Percentiles rank a stretch among this genome's conserved stretches.
Conservation (phyloP, 2,329 filamentous ascomycete species). For the Fusarium sp. region DNA sequence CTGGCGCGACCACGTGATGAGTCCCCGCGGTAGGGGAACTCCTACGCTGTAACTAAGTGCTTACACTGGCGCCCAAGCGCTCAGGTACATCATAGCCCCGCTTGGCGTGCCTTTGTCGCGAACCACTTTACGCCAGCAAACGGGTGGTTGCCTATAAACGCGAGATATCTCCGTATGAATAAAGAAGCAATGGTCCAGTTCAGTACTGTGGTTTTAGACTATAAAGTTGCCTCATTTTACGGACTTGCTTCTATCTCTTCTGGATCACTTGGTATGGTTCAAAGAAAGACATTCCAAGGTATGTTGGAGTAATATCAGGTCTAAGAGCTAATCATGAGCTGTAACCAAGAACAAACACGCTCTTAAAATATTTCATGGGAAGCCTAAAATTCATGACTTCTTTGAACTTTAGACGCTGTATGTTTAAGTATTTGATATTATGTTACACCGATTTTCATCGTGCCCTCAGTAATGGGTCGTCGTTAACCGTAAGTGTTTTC, state of each 20-base stretch:
- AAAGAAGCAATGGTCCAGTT: not conserved
- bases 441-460: not conserved
- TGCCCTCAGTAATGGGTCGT: not conserved
- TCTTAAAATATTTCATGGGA: not conserved
- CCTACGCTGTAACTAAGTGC: not conserved
- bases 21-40: not conserved
- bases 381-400: not conserved
- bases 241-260: too few species aligned
- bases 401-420: not conserved
- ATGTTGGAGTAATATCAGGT: too few species aligned
- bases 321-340: not conserved
- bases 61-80: too few species aligned
- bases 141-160: not conserved
- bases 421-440: not conserved
- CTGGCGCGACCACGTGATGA: conserved; percentile 47
- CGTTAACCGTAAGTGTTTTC: conserved; percentile 1
- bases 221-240: too few species aligned
- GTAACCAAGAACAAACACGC: not conserved
- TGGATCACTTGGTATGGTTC: too few species aligned
- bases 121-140: conserved; percentile 34
- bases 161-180: not conserved
- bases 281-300: not conserved
- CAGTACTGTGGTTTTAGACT: not conserved
- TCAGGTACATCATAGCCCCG: not conserved
- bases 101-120: not conserved